A percentile compares a stretch with the other conserved stretches of the same genome.
These are phyloP conservation scores for Candida freyschussii DNA, from an alignment of 1,139 yeast genomes.

Conservation along the genomic window DNA sequence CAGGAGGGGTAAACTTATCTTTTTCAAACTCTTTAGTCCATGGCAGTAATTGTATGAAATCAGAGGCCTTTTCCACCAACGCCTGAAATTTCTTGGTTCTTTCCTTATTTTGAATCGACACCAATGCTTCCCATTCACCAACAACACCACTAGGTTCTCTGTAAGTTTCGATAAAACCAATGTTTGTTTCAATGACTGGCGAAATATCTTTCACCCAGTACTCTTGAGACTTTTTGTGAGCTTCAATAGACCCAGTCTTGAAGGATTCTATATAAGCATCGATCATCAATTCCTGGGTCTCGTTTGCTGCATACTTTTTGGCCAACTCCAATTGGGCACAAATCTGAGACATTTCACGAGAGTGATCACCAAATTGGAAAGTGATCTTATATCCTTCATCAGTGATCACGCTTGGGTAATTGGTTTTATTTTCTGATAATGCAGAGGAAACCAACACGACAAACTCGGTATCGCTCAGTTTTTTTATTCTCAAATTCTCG, in stretches of 20 bases:
- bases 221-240: slow-evolving; percentile 80
- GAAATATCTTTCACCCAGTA: slow-evolving; percentile 85
- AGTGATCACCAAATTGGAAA: slow-evolving; percentile 76
- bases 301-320: slow-evolving; percentile 61
- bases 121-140: slow-evolving; percentile 93
- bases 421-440: slow-evolving; percentile 36
- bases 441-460: slow-evolving; percentile 61
- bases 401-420: slow-evolving; percentile 36
- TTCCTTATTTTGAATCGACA: slow-evolving; percentile 88
- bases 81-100: slow-evolving; percentile 74
- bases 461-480: slow-evolving; percentile 40
- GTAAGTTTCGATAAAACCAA: slow-evolving; percentile 89
- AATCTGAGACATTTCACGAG: slow-evolving; percentile 55
- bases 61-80: slow-evolving; percentile 62
- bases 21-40: slow-evolving; percentile 76
- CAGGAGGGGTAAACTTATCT: slow-evolving; percentile 85
- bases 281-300: slow-evolving; percentile 62
- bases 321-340: slow-evolving; percentile 56
- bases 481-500: slow-evolving; percentile 73
- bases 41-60: slow-evolving; percentile 63
- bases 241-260: slow-evolving; percentile 76
- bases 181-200: slow-evolving; percentile 78
- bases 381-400: slow-evolving; percentile 35
- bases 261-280: slow-evolving; percentile 65
- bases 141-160: slow-evolving; percentile 89